Conservation (phyloP, 768 basidiomycete species). For the Psilocybe cyanescens region DNA sequence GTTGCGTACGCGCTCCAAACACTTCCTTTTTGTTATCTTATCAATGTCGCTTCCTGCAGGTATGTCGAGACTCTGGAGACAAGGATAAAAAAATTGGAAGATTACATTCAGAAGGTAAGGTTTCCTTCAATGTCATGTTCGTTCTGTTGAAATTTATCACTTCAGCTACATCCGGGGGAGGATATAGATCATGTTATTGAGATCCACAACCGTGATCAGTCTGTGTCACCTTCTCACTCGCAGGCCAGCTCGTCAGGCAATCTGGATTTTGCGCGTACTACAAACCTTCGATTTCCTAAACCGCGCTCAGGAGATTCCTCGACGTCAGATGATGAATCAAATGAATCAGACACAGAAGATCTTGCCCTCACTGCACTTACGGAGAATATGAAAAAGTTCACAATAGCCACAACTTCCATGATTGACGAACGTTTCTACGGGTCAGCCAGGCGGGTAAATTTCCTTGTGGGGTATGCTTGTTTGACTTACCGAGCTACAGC, state of each 20-base stretch:
- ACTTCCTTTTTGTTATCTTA: neutral
- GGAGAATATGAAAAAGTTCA: conserved; percentile 33
- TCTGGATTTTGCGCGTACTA: neutral
- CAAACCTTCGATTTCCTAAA: neutral
- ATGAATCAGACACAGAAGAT: conserved; percentile 31
- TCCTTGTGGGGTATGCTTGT: neutral
- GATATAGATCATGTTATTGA: conserved; percentile 18
- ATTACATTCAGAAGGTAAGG: conserved; percentile 27
- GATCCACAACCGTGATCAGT: neutral
- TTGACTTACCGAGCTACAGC: neutral
- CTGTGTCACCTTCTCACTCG: neutral
- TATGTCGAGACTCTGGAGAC: conserved; percentile 35
- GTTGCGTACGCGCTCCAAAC: conserved; percentile 25
- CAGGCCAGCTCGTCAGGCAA: neutral
- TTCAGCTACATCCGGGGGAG: conserved; percentile 23
- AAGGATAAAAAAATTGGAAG: conserved; percentile 31
- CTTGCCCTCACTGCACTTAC: conserved; percentile 35
- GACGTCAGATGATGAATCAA: conserved; percentile 12
- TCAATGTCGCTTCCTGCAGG: conserved; percentile 11
- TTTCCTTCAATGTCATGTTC: neutral
- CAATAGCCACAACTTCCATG: conserved; percentile 20
- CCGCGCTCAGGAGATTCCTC: neutral
- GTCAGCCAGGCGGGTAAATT: conserved; percentile 31
- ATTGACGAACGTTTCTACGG: conserved; percentile 44
- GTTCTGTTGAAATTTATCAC: neutral